phyloP scores from a whole-genome alignment of 164 flowering plant species.

The Nymphaea colorata region DNA sequence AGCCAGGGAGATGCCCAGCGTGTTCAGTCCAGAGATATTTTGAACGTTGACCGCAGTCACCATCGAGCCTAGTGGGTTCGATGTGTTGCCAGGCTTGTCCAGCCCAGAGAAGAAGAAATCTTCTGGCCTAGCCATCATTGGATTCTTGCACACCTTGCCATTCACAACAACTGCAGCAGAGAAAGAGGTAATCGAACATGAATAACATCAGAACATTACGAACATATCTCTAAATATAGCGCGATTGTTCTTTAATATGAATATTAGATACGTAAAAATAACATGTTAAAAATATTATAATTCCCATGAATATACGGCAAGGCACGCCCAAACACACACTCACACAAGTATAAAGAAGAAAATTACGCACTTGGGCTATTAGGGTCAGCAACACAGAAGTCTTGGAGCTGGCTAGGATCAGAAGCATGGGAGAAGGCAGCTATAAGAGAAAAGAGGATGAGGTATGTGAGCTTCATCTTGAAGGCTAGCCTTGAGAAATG shows the following conservation, averaged over 20 bases:
- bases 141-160: conserved; percentile 3
- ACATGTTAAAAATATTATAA: too few relatives aligned
- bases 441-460: not conserved
- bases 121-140: not conserved
- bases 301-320: too few relatives aligned
- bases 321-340: too few relatives aligned
- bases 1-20: conserved; percentile 5
- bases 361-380: not conserved
- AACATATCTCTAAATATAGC: too few relatives aligned
- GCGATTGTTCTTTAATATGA: too few relatives aligned
- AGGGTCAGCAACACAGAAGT: conserved; percentile 4
- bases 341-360: too few relatives aligned
- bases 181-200: too few relatives aligned
- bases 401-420: conserved; percentile 4
- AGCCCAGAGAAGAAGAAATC: conserved; percentile 5
- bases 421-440: not conserved
- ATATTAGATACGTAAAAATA: too few relatives aligned
- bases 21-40: conserved; percentile 6
- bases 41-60: conserved; percentile 3
- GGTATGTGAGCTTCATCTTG: not conserved
- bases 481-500: too few relatives aligned
- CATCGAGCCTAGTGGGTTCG: conserved; percentile 1
- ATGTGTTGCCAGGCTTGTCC: not conserved
- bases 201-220: too few relatives aligned
- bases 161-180: not conserved